These are phyloP conservation scores for Collybia sp. DNA, from an alignment of 768 basidiomycete species.

Conservation along the genomic window DNA sequence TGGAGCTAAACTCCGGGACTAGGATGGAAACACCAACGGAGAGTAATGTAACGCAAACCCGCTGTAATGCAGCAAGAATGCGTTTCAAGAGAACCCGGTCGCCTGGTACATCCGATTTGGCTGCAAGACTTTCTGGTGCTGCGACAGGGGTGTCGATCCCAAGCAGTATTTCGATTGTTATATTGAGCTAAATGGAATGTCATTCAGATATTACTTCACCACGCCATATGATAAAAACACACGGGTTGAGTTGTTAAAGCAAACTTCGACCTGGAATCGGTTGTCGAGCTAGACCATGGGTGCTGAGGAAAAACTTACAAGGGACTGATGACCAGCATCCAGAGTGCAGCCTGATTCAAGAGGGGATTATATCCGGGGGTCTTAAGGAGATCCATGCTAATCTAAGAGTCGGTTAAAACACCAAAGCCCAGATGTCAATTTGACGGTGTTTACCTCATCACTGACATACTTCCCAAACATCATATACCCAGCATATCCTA, in stretches of 20 bases:
- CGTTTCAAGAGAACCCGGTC: slow-evolving; percentile 29
- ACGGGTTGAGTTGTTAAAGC: slow-evolving; percentile 80
- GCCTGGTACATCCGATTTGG: slow-evolving; percentile 25
- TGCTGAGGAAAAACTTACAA: slow-evolving; percentile 39
- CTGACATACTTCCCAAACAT: slow-evolving; percentile 85
- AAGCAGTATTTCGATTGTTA: slow-evolving; percentile 76
- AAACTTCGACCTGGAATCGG: slow-evolving; percentile 68
- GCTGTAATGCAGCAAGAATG: slow-evolving; percentile 44
- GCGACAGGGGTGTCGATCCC: slow-evolving; percentile 48
- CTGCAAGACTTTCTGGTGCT: slow-evolving; percentile 33
- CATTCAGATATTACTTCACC: neutral
- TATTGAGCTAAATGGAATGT: slow-evolving; percentile 50
- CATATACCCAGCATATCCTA: slow-evolving; percentile 80
- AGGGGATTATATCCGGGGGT: slow-evolving; percentile 67
- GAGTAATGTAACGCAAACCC: slow-evolving; percentile 51
- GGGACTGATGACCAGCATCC: slow-evolving; percentile 81
- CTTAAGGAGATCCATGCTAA: slow-evolving; percentile 76
- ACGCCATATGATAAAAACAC: slow-evolving; percentile 14
- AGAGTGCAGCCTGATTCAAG: slow-evolving; percentile 73
- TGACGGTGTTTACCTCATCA: slow-evolving; percentile 61
- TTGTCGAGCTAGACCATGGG: slow-evolving; percentile 1
- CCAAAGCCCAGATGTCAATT: neutral
- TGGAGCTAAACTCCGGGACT: slow-evolving; percentile 73
- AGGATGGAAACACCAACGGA: slow-evolving; percentile 69
- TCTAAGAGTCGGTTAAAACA: slow-evolving; percentile 32